Conservation (phyloP, 1,284 basidiomycete species). For the Microbotryum silenes-acaulis region DNA sequence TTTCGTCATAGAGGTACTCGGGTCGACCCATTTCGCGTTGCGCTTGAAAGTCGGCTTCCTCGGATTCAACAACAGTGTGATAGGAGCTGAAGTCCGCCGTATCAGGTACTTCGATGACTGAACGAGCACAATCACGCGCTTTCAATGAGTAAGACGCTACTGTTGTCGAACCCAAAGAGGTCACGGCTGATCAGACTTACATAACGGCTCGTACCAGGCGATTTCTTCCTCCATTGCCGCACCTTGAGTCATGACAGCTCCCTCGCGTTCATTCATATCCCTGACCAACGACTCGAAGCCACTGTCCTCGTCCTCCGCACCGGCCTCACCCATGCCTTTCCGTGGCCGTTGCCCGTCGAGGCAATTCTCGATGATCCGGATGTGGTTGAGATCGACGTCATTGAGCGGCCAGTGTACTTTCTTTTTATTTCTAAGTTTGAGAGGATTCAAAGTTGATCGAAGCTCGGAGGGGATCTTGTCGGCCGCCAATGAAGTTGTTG, state of each 20-base stretch:
- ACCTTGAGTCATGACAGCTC: slow-evolving; percentile 6
- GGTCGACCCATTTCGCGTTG: slow-evolving; percentile 12
- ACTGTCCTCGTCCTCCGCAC: slow-evolving; percentile 2
- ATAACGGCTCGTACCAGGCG: slow-evolving; percentile 18
- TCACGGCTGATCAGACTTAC: slow-evolving; percentile 5
- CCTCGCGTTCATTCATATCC: slow-evolving; percentile 21
- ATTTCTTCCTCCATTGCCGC: slow-evolving; percentile 22
- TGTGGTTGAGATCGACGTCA: slow-evolving; percentile 2
- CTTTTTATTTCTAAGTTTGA: too few relatives aligned
- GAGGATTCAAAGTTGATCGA: too few relatives aligned
- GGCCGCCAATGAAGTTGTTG: too few relatives aligned
- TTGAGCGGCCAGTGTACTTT: too few relatives aligned
- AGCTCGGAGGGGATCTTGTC: too few relatives aligned
- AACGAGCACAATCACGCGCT: too few relatives aligned
- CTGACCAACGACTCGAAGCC: not conserved
- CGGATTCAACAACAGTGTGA: slow-evolving; percentile 6
- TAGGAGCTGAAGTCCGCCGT: slow-evolving; percentile 8
- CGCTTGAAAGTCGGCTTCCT: slow-evolving; percentile 1
- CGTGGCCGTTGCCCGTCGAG: not conserved
- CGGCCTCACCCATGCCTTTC: not conserved
- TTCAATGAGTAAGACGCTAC: too few relatives aligned
- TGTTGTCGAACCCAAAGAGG: not conserved
- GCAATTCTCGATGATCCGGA: not conserved
- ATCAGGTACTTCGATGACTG: slow-evolving; percentile 13
- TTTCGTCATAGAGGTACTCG: not conserved